Percentiles rank a stretch among this genome's conserved stretches.
phyloP scores from a whole-genome alignment of 345 rosid genomes.

The Gossypium rotundifolium region DNA sequence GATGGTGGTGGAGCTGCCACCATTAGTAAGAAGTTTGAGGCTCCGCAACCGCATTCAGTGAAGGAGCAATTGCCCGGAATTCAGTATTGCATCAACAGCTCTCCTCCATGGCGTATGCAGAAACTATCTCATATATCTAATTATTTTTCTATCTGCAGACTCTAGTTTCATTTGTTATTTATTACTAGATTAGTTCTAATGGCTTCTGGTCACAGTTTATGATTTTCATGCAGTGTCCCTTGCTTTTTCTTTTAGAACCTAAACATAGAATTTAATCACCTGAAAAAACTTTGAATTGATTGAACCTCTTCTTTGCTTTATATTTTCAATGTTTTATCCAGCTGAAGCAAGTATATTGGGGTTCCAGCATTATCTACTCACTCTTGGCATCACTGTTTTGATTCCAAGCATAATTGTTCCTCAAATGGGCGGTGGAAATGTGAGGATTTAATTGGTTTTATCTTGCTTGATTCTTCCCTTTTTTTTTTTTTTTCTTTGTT shows the following conservation, averaged over 20 bases:
- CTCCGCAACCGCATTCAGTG: conserved; percentile 47
- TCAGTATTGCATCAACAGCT: conserved; percentile 61
- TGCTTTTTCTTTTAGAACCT: background rate
- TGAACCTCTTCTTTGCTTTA: background rate
- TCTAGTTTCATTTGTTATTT: too few species aligned
- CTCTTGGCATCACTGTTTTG: conserved; percentile 57
- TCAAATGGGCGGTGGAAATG: conserved; percentile 68
- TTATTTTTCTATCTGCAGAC: background rate
- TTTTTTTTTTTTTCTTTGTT: background rate
- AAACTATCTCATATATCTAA: background rate
- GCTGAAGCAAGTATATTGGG: conserved; percentile 55
- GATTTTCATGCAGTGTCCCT: background rate
- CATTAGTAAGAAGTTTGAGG: too few species aligned
- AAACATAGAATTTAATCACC: background rate
- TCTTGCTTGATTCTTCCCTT: too few species aligned
- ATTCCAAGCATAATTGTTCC: conserved; percentile 62
- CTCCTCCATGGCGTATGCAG: conserved; percentile 66
- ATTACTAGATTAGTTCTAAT: too few species aligned
- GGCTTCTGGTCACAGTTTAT: background rate
- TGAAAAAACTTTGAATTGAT: background rate
- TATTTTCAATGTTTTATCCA: conserved; percentile 16
- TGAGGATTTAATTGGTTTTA: conserved; percentile 19
- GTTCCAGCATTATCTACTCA: conserved; percentile 59
- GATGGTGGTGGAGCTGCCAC: too few species aligned
- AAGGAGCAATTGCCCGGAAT: conserved; percentile 59